phyloP scores from a whole-genome alignment of 164 flowering plant species.

The Sextonia rubra region DNA sequence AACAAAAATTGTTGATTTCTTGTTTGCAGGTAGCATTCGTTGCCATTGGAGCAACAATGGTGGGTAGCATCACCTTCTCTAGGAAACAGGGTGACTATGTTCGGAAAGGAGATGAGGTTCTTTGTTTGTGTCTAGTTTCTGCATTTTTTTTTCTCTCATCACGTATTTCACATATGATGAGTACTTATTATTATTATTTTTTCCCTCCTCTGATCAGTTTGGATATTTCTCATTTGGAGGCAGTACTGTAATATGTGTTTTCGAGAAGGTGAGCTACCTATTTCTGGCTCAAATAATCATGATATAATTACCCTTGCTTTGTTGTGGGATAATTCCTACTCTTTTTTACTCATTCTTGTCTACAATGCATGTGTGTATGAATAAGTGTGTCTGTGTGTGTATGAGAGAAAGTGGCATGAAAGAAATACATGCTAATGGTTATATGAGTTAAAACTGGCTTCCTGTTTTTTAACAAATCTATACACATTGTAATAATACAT shows the following conservation, averaged over 20 bases:
- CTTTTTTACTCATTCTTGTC: not conserved
- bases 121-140: not conserved
- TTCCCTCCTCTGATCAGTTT: constrained; percentile 42
- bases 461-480: not conserved
- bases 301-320: not conserved
- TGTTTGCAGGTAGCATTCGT: constrained; percentile 83
- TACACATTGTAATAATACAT: too few species aligned
- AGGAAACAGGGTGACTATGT: constrained; percentile 63
- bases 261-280: constrained; percentile 75
- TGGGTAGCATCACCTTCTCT: constrained; percentile 81
- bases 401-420: not conserved
- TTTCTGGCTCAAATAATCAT: not conserved
- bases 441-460: not conserved
- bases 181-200: not conserved
- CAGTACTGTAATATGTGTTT: constrained; percentile 88
- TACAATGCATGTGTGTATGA: too few species aligned
- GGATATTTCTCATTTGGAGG: constrained; percentile 99
- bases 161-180: not conserved
- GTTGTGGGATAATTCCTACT: not conserved
- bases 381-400: too few species aligned
- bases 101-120: constrained; percentile 93
- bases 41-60: constrained; percentile 99
- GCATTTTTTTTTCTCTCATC: not conserved
- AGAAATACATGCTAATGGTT: not conserved
- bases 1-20: not conserved